Base-by-base conservation (phyloP, 257 asterid genomes). In the Haberlea rhodopensis region DNA sequence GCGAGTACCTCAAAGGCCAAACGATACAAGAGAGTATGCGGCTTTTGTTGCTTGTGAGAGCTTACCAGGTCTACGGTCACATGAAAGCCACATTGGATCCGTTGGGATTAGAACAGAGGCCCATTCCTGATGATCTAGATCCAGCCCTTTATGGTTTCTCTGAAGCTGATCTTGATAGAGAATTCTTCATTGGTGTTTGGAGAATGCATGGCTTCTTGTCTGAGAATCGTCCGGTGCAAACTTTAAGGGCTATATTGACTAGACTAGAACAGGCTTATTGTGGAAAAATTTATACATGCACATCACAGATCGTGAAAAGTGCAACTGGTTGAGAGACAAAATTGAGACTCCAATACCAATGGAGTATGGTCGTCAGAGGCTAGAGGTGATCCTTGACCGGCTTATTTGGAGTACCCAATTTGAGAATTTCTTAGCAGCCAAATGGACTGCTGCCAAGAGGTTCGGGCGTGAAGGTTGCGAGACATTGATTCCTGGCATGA, bases 401-500 rank as follows among this genome's bases (percentile, higher is more conserved):
- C n/a, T n/a, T n/a, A n/a, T n/a, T n/a, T n/a, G n/a, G n/a, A n/a
- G n/a, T n/a, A n/a, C n/a, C n/a, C n/a, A n/a, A n/a, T n/a, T n/a
- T n/a, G n/a, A n/a, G n/a, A n/a, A n/a, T n/a, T n/a, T n/a, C n/a
- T n/a, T n/a, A n/a, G n/a, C n/a, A n/a, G n/a, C n/a, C n/a, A n/a
- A n/a, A n/a, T n/a, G n/a, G 96, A 82, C 88, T 54, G 91, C 95
- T 10, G 95, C 96, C 69, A 88, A 91, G 81, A 86, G 96, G 75
- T 91, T 91, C 82, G 98, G 98, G 67, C 94, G 88, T 66, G 98
- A 91, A 85, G 98, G 98, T 28, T 88, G 94, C 64, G 98, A 91
- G 82, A 91, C 98, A 28, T 79, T 91, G 90, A 91, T 91, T 70
- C 96, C 98, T n/a, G n/a, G n/a, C n/a, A n/a, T n/a, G n/a, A n/a